Evolutionary conservation across 1,139 yeast species (phyloP), one percentile per base, ranked within the genome.

Genomic region (Yamadazyma oceani): DNA sequence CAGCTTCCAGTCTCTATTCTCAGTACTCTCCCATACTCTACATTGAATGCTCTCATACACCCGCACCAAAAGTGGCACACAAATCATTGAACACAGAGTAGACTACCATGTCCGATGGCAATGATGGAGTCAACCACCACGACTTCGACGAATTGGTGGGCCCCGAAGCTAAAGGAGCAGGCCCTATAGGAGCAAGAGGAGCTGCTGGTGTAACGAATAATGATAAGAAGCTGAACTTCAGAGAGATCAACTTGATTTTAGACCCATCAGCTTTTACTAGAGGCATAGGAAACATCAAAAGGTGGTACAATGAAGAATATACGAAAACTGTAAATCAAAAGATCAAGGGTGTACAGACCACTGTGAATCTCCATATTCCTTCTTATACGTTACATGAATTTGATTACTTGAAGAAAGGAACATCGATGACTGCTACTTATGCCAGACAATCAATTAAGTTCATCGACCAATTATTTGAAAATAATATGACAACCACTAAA

Each of bases 261-360:
- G 85, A 80, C 51, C 81, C 78, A 21, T 71, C 82, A 9, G 79
- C 82, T 1, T 66, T 80, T 43, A 73, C 77, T 5, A 69, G 80
- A 39, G 85, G 85, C 2, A 68, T 80, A 33, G 82, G 82, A 1
- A 75, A 75, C 46, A 65, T 80, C 51, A 77, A 77, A 51, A 58
- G 75, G 43, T 80, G 85, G 85, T 65, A 72, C 39, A 66, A 70
- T 38, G 32, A 44, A 31, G 46, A 45, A 29, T 45, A 43, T 26
- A 41, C 48, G 3, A 17, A 32, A 13, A 21, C 33, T 12, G 38
- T 40, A 28, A 17, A 23, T 5, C 32, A 27, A 7, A 32, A 45
- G 10, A 37, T 43, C 26, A 36, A 45, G 14, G 41, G 48, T 6
- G 58, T 56, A 23, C 44, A 43, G 11, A 51, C 62, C 10, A 38